These are phyloP conservation scores for Pelargonium citronellum DNA, from an alignment of 441 rosid genomes.

Conservation along the genomic window DNA sequence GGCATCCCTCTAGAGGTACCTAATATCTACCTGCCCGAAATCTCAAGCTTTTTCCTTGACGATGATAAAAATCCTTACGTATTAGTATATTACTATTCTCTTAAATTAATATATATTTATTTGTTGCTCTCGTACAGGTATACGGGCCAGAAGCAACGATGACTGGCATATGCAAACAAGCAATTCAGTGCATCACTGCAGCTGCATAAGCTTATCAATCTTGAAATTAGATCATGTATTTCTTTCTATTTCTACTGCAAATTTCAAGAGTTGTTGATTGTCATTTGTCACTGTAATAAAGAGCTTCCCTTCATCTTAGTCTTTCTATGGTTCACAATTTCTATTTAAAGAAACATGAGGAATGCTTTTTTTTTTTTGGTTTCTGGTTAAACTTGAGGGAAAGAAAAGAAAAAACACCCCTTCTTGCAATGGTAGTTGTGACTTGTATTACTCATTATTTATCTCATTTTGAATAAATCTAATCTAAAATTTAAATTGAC, in stretches of 20 bases:
- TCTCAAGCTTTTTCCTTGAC: neutral
- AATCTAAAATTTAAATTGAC: too few relatives aligned
- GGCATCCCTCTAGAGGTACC: slow-evolving; percentile 46
- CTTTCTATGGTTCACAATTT: too few relatives aligned
- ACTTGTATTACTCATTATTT: too few relatives aligned
- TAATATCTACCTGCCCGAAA: neutral
- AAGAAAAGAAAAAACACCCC: too few relatives aligned
- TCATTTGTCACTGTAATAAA: too few relatives aligned
- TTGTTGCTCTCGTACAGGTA: slow-evolving; percentile 41
- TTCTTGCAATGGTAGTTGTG: too few relatives aligned
- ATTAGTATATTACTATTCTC: neutral
- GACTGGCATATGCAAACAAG: slow-evolving; percentile 95
- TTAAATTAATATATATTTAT: neutral
- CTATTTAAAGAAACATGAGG: too few relatives aligned
- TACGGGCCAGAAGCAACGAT: slow-evolving; percentile 91
- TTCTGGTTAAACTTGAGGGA: too few relatives aligned
- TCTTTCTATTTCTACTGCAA: neutral
- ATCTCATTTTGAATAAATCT: too few relatives aligned
- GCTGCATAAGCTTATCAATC: slow-evolving; percentile 43
- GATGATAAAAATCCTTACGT: neutral
- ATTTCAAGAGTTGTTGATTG: slow-evolving; percentile 5
- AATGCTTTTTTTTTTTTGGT: too few relatives aligned
- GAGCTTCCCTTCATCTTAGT: too few relatives aligned
- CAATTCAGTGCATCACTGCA: slow-evolving; percentile 65
- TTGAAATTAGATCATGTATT: neutral